phyloP scores from a whole-genome alignment of 2,329 filamentous ascomycete genomes.

The Ceratocystis cacaofunesta region DNA sequence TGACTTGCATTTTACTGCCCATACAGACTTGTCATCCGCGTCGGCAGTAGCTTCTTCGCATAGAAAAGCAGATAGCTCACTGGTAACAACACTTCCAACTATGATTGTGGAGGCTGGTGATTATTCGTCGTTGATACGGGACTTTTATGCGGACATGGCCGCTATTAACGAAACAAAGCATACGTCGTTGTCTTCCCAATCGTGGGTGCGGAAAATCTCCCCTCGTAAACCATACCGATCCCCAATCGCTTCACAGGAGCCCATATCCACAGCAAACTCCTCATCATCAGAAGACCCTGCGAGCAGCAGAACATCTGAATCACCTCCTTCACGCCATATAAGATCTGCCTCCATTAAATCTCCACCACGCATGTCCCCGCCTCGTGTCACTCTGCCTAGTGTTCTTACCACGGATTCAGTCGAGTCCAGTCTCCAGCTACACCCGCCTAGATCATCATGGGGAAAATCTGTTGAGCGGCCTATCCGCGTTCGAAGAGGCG shows the following conservation, averaged over 20 bases:
- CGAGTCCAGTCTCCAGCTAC: background rate
- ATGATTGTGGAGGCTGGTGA: background rate
- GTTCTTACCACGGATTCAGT: background rate
- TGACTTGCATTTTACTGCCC: conserved; percentile 39
- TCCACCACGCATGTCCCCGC: conserved; percentile 4
- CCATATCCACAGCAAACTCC: background rate
- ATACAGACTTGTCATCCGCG: conserved; percentile 26
- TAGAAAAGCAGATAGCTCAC: background rate
- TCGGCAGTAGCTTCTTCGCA: background rate
- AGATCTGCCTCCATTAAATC: background rate
- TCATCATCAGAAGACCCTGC: background rate
- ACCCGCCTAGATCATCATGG: conserved; percentile 1
- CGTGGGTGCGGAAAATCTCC: background rate
- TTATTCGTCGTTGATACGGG: conserved; percentile 8
- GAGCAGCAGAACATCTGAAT: background rate
- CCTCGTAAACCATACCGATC: background rate
- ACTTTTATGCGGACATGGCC: conserved; percentile 8
- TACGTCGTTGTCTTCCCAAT: background rate
- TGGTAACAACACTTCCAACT: background rate
- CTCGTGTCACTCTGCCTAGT: conserved; percentile 4
- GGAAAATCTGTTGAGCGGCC: conserved; percentile 11
- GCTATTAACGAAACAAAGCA: background rate
- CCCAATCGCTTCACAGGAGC: background rate
- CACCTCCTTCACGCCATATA: background rate
- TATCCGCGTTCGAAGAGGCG: conserved; percentile 12